phyloP scores from a whole-genome alignment of 2,329 filamentous ascomycete genomes.

The Stemphylium vesicarium region DNA sequence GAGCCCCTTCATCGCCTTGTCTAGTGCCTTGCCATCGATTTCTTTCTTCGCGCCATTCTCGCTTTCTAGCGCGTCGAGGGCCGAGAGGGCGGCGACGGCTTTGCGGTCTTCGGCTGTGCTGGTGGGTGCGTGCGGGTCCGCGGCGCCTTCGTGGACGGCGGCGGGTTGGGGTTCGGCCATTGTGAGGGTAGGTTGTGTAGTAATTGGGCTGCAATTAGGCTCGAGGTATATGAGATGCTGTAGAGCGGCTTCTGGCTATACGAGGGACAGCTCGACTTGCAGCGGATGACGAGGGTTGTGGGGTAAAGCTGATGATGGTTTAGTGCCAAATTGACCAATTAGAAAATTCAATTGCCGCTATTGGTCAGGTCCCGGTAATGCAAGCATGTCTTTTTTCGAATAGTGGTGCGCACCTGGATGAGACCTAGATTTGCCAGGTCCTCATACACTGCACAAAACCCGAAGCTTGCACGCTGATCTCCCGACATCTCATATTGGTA shows the following conservation, averaged over 20 bases:
- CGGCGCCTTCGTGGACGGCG: slow-evolving; percentile 65
- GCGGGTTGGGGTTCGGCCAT: slow-evolving; percentile 70
- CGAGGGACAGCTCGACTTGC: background rate
- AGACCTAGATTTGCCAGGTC: background rate
- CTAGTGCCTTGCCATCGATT: slow-evolving; percentile 73
- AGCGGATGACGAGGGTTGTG: slow-evolving; percentile 9
- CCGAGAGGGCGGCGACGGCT: slow-evolving; percentile 74
- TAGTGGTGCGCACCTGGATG: background rate
- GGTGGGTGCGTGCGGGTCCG: slow-evolving; percentile 52
- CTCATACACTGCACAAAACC: background rate
- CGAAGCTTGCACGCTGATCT: background rate
- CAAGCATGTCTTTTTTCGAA: background rate
- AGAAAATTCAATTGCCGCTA: slow-evolving; percentile 20
- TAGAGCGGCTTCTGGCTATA: background rate
- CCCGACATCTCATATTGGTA: background rate
- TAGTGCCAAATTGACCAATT: slow-evolving; percentile 19
- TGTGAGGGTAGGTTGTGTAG: slow-evolving; percentile 13
- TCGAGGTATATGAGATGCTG: background rate
- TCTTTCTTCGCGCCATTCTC: slow-evolving; percentile 60
- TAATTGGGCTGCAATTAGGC: background rate
- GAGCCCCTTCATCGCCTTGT: slow-evolving; percentile 73
- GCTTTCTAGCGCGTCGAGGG: slow-evolving; percentile 65
- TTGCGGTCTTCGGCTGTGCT: slow-evolving; percentile 77
- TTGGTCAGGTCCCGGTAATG: slow-evolving; percentile 7
- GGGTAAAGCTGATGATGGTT: slow-evolving; percentile 8